These are phyloP conservation scores for Komagataella pseudopastoris DNA, from an alignment of 805 yeast genomes.

Conservation along the genomic window DNA sequence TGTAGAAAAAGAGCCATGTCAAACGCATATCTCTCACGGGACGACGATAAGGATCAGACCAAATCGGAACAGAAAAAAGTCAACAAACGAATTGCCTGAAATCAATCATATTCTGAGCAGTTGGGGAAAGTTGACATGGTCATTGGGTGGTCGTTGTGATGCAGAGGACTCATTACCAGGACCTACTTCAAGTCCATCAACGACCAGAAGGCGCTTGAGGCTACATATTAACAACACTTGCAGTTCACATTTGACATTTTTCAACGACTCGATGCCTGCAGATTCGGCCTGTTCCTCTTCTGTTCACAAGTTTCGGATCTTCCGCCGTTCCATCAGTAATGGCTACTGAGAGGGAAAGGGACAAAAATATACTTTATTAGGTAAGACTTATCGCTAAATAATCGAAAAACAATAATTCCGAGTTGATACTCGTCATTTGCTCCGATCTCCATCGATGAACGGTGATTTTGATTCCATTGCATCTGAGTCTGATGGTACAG, in stretches of 20 bases:
- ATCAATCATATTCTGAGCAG: neutral
- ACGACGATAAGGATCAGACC: neutral
- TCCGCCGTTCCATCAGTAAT: neutral
- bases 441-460: neutral
- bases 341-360: neutral
- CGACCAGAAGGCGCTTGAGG: neutral
- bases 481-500: neutral
- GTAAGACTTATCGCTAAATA: neutral
- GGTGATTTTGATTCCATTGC: neutral
- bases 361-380: neutral
- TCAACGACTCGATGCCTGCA: neutral
- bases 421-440: neutral
- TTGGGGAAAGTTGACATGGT: neutral
- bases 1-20: neutral
- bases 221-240: neutral
- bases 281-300: neutral
- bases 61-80: neutral
- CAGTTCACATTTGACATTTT: neutral
- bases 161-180: neutral
- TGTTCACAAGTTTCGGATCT: neutral
- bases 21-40: neutral
- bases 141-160: neutral
- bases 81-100: neutral
- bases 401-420: neutral
- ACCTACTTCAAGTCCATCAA: neutral